These are phyloP conservation scores for Hericium erinaceus DNA, from an alignment of 768 basidiomycete genomes.

Conservation along the genomic window DNA sequence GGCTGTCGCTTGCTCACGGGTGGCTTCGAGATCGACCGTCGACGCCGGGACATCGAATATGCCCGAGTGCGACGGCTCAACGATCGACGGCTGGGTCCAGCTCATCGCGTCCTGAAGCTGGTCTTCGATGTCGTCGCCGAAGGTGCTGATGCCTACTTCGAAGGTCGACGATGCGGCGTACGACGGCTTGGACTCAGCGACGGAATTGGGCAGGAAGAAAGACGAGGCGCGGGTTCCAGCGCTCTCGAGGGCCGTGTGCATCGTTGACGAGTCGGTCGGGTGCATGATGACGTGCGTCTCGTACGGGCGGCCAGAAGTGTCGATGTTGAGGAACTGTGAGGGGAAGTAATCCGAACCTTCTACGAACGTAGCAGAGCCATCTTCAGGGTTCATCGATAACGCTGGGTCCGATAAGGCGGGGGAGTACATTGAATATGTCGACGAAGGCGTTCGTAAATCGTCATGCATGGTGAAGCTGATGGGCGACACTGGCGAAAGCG, in stretches of 20 bases:
- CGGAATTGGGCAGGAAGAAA: constrained; percentile 6
- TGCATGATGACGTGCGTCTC: constrained; percentile 13
- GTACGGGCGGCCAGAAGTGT: constrained; percentile 5
- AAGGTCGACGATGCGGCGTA: constrained; percentile 8
- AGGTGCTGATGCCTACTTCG: constrained; percentile 14
- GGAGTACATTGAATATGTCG: constrained; percentile 15
- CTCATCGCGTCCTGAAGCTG: constrained; percentile 13
- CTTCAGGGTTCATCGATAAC: constrained; percentile 6
- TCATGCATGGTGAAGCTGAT: constrained; percentile 10
- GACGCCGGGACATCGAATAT: constrained; percentile 4
- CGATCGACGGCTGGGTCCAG: constrained; percentile 12
- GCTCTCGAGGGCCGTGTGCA: constrained; percentile 15
- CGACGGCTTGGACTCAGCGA: constrained; percentile 10
- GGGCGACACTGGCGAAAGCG: constrained; percentile 8
- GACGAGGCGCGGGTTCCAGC: constrained; percentile 6
- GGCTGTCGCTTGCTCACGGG: constrained; percentile 7
- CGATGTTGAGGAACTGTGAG: constrained; percentile 6
- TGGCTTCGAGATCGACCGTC: constrained; percentile 11
- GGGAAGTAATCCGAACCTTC: constrained; percentile 2
- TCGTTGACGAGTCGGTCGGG: constrained; percentile 11
- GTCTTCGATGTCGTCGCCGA: constrained; percentile 10
- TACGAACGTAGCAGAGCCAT: constrained; percentile 9
- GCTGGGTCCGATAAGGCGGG: constrained; percentile 13
- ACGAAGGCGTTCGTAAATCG: constrained; percentile 13
- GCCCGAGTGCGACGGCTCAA: constrained; percentile 2